Percentiles rank a stretch among this genome's conserved stretches.
phyloP scores from a whole-genome alignment of 768 basidiomycete species.

The Termitomyces sp. region DNA sequence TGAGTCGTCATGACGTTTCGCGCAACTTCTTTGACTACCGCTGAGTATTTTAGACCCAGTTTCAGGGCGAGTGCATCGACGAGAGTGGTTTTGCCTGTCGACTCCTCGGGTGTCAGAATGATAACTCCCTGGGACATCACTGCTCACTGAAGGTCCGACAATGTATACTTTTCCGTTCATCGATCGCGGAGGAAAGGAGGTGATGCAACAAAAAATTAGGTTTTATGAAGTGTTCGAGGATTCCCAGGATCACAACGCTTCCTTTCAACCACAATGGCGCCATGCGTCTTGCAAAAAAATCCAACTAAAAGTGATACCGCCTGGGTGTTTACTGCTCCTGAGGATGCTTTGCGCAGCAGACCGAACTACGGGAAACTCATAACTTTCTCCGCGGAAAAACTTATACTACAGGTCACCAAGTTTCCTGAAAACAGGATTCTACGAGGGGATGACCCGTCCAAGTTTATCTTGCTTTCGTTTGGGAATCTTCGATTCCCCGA shows the following conservation, averaged over 20 bases:
- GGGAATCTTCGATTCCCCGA: conserved; percentile 51
- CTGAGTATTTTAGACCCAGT: conserved; percentile 29
- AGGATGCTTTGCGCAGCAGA: conserved; percentile 21
- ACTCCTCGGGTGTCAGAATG: conserved; percentile 22
- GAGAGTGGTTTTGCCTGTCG: conserved; percentile 68
- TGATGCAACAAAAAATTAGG: not conserved
- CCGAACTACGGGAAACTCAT: conserved; percentile 41
- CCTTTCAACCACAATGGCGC: conserved; percentile 25
- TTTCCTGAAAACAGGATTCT: conserved; percentile 59
- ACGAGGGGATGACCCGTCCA: conserved; percentile 47
- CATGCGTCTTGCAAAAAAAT: conserved; percentile 31
- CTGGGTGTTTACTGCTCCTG: conserved; percentile 44
- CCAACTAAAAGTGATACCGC: conserved; percentile 43
- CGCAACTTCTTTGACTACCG: conserved; percentile 58
- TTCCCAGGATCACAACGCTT: conserved; percentile 11
- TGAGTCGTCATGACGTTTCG: conserved; percentile 46
- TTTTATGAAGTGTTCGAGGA: conserved; percentile 11
- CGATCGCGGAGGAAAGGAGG: not conserved
- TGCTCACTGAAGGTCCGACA: conserved; percentile 47
- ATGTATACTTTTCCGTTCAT: conserved; percentile 33
- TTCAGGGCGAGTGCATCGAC: conserved; percentile 44
- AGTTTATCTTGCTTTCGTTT: conserved; percentile 54
- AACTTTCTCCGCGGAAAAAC: conserved; percentile 42
- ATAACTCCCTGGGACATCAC: not conserved
- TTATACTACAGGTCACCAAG: conserved; percentile 42